Evolutionary conservation across 768 basidiomycete species (phyloP).

Genomic region (Boletus rubropictus): DNA sequence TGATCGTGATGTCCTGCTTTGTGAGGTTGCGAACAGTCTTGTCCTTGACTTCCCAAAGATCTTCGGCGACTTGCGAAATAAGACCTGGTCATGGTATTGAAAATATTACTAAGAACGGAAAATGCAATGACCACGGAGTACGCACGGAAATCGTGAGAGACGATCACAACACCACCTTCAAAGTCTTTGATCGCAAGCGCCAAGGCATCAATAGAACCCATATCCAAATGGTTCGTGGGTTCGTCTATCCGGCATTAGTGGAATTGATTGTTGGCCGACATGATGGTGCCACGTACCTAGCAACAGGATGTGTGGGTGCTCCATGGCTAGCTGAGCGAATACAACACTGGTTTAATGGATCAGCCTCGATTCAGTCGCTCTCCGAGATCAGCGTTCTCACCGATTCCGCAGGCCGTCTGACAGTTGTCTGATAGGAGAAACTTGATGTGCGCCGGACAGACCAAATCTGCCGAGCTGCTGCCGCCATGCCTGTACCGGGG

Average conservation of each 20-base stretch:
- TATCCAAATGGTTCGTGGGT: conserved; percentile 96
- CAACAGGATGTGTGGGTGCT: conserved; percentile 91
- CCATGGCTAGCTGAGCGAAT: conserved; percentile 95
- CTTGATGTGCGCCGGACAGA: conserved; percentile 90
- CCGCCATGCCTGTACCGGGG: conserved; percentile 70
- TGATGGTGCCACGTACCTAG: conserved; percentile 47
- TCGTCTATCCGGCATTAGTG: conserved; percentile 50
- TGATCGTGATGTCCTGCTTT: conserved; percentile 83
- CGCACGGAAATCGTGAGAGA: conserved; percentile 98
- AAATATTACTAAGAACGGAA: conserved; percentile 9
- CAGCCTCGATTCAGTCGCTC: conserved; percentile 5
- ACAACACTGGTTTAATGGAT: conserved; percentile 59
- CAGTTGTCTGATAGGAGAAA: conserved; percentile 86
- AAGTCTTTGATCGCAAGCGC: conserved; percentile 95
- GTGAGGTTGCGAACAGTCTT: conserved; percentile 90
- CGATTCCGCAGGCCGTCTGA: conserved; percentile 96
- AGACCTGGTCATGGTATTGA: conserved; percentile 48
- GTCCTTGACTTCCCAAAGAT: conserved; percentile 97
- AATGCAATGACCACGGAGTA: conserved; percentile 16
- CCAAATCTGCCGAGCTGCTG: conserved; percentile 94
- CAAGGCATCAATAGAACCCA: conserved; percentile 96
- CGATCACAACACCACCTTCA: conserved; percentile 97
- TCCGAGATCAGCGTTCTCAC: conserved; percentile 35
- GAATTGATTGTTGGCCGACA: conserved; percentile 7
- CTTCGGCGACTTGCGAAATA: conserved; percentile 96